phyloP scores from a whole-genome alignment of 495 filamentous ascomycete species.

The Tuber indicum region DNA sequence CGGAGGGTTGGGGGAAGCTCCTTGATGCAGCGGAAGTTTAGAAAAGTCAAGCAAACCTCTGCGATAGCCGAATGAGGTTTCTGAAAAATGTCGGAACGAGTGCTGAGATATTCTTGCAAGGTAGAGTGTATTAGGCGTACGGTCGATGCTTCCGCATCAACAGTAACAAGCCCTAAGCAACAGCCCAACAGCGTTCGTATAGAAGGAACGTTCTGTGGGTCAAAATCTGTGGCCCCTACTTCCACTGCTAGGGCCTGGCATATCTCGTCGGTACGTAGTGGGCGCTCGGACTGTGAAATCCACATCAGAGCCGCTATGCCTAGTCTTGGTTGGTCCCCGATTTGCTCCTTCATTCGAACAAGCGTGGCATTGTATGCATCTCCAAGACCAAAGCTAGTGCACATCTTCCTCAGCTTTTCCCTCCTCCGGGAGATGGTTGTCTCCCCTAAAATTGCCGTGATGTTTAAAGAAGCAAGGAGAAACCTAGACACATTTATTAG shows the following conservation, averaged over 20 bases:
- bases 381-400: neutral
- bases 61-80: neutral
- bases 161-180: neutral
- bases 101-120: neutral
- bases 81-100: neutral
- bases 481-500: neutral
- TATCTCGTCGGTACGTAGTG: neutral
- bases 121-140: neutral
- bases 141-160: neutral
- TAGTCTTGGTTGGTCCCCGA: neutral
- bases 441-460: neutral
- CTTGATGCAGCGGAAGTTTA: neutral
- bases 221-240: neutral
- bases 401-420: neutral
- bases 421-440: neutral
- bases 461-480: conserved; percentile 1
- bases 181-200: neutral
- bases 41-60: neutral
- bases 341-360: neutral
- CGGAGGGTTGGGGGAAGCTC: neutral
- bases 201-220: conserved; percentile 1
- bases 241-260: neutral
- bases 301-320: conserved; percentile 2
- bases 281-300: neutral
- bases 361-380: neutral